Conservation (phyloP, 2,329 filamentous ascomycete species). For the Phoma sp. region DNA sequence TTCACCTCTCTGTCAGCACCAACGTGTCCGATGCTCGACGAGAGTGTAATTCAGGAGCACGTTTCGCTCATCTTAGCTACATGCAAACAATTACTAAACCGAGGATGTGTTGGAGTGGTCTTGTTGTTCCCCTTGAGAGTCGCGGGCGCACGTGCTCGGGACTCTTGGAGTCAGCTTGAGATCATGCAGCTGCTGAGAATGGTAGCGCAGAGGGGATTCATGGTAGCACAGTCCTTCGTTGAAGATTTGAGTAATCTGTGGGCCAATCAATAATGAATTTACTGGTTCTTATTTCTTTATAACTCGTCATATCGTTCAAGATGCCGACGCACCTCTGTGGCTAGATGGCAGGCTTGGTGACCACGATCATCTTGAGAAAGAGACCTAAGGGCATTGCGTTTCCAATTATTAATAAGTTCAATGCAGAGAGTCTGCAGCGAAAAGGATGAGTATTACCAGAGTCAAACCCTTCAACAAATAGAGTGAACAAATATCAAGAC, state of each 20-base stretch:
- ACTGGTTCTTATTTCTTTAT: too few species aligned
- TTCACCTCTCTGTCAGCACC: constrained; percentile 22
- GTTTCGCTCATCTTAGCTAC: constrained; percentile 27
- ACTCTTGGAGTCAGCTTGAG: not conserved
- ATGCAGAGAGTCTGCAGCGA: too few species aligned
- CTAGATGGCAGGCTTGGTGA: too few species aligned
- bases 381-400: too few species aligned
- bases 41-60: constrained; percentile 20
- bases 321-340: too few species aligned
- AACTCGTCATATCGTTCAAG: too few species aligned
- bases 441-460: too few species aligned
- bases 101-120: constrained; percentile 27
- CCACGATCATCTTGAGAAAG: too few species aligned
- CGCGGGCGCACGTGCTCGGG: constrained; percentile 29
- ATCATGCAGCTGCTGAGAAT: not conserved
- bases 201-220: not conserved
- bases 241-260: not conserved
- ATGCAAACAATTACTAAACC: constrained; percentile 21
- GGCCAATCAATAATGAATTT: not conserved
- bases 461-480: too few species aligned
- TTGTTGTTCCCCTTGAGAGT: constrained; percentile 38
- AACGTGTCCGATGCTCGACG: constrained; percentile 23
- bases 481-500: too few species aligned
- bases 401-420: too few species aligned
- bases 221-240: not conserved